Conservation (phyloP, 2,329 filamentous ascomycete genomes). For the Mollisiaceae sp. region DNA sequence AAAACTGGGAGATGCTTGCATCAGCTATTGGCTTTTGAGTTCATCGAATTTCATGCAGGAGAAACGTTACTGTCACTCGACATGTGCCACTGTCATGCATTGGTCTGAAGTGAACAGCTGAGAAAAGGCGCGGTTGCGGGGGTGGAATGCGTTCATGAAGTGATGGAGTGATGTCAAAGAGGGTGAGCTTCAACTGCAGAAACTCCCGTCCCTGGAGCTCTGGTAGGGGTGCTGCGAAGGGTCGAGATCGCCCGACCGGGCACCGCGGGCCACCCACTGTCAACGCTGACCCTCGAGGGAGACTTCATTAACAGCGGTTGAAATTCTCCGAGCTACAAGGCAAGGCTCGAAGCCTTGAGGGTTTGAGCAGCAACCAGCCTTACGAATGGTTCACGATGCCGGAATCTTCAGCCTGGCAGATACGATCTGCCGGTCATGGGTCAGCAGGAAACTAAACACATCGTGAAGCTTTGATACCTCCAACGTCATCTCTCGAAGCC, state of each 20-base stretch:
- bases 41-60: constrained; percentile 15
- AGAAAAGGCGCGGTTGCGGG: constrained; percentile 4
- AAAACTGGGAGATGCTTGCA: neutral
- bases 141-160: neutral
- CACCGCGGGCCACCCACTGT: constrained; percentile 29
- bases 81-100: constrained; percentile 26
- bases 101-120: constrained; percentile 13
- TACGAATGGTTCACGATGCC: constrained; percentile 41
- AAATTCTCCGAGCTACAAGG: constrained; percentile 39
- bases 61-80: constrained; percentile 1
- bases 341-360: constrained; percentile 33
- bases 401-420: constrained; percentile 30
- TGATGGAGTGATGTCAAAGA: constrained; percentile 4
- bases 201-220: constrained; percentile 6
- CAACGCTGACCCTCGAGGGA: constrained; percentile 35
- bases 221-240: constrained; percentile 23
- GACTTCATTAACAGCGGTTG: constrained; percentile 16
- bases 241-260: constrained; percentile 33
- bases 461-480: constrained; percentile 3
- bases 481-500: constrained; percentile 19
- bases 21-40: neutral
- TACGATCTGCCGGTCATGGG: constrained; percentile 39
- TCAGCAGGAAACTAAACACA: constrained; percentile 24
- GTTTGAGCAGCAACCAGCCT: constrained; percentile 32
- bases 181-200: neutral